phyloP scores from a whole-genome alignment of 306 rosid genomes.

The Potentilla sterilis region DNA sequence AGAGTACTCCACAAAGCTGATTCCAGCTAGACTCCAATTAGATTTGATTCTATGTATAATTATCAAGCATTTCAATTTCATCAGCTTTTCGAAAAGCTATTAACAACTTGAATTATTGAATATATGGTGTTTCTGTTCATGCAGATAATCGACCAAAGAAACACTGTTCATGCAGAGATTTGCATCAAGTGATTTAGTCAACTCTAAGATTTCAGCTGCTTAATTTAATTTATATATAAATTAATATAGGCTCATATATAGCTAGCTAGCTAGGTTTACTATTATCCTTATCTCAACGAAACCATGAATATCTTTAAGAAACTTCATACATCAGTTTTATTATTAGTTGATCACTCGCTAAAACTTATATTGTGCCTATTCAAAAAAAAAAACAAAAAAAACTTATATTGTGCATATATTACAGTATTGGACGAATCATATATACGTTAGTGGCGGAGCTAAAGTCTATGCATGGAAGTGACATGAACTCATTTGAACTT shows the following conservation, averaged over 20 bases:
- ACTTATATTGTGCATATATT: too few relatives aligned
- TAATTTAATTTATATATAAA: neutral
- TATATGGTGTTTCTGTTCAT: conserved; percentile 9
- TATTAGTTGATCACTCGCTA: too few relatives aligned
- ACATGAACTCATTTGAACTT: too few relatives aligned
- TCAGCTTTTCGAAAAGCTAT: neutral
- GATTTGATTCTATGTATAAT: conserved; percentile 22
- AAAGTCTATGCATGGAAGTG: too few relatives aligned
- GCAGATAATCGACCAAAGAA: neutral
- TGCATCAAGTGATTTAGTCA: conserved; percentile 1
- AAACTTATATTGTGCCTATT: too few relatives aligned
- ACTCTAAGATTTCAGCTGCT: neutral
- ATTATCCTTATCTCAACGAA: conserved; percentile 2
- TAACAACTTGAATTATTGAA: neutral
- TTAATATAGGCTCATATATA: neutral
- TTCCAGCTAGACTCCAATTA: conserved; percentile 59
- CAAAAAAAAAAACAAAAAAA: too few relatives aligned
- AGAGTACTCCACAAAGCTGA: conserved; percentile 52
- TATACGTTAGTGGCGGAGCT: too few relatives aligned
- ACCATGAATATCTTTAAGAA: neutral
- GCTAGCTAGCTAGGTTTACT: neutral
- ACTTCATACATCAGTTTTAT: neutral
- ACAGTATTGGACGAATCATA: too few relatives aligned
- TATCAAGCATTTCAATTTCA: conserved; percentile 18
- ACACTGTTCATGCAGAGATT: conserved; percentile 7